Base-by-base conservation (phyloP, 2,329 filamentous ascomycete genomes). In the Neoscytalidium dimidiatum region DNA sequence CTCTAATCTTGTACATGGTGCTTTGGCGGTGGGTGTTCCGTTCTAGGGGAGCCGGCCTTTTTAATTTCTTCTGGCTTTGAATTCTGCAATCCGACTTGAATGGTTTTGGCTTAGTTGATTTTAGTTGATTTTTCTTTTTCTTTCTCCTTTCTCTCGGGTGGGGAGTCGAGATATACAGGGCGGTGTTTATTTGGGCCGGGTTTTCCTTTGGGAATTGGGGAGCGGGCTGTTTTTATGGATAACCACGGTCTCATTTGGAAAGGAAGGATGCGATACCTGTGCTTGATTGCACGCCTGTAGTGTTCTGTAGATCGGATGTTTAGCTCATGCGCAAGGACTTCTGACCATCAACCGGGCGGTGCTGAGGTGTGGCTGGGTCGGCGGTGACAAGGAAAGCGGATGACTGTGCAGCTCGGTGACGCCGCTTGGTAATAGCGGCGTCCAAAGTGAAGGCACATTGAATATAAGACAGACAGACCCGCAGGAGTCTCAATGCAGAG, bases 1-100 rank as follows among this genome's bases (percentile, higher is more conserved):
- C 28, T 38, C 51, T 64, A 64, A 64, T 57, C 51, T 64, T 64
- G 62, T 64, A 64, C 62, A 64, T 53, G 51, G 51, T 49, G 14
- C 26, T 33, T 31, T 43, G 11, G 49, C 26, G 28, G 23, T 28
- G 53, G 35, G 23, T 11, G 9, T 43, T 43, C n/a, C 19, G 5
- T 19, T 38, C 28, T 53, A 8, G 23, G 5, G 35, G 53, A 46
- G 56, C 13, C 29, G 26, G 11, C 23, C 8, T 58, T 44, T 58
- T 21, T 28, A 58, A 43, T 29, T 28, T 17, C 33, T 29, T 46
- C 44, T n/a, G 14, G 5, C 33, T 31, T 35, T 28, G n/a, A 26
- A 14, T 11, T 41, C n/a, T 17, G 38, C 38, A 17, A 9, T 41
- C n/a, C 38, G 38, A 41, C n/a, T 17, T 33, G 31, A 41, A 14